Evolutionary conservation across 2,329 filamentous ascomycete species (phyloP), one percentile per base, ranked within the genome.

Genomic region (Arthrobotrys sinensis): DNA sequence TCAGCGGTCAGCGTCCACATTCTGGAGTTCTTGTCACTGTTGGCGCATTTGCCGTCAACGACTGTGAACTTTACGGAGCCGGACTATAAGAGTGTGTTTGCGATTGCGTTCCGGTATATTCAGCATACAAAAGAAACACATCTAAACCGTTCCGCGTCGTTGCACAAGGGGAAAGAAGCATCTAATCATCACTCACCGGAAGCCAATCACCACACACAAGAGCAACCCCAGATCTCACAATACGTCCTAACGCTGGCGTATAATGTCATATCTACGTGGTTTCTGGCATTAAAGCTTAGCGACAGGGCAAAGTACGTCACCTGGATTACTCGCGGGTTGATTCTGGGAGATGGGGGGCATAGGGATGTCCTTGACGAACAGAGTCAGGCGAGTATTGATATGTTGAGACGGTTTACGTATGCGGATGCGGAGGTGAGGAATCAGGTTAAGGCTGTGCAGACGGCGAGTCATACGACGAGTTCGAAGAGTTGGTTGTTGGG

Each of bases 251-350:
- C 94, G 1, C 86, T 98, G 65, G 95, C 95, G 7, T 97, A 97
- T 83, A 94, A 98, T 83, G 93, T 97, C 81, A 94, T 99, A 80
- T 92, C 94, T 1, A 97, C 97, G 83, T 99, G 96, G 96, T 99
- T 98, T 83, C 88, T 99, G 81, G 92, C 94, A 0, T 84, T 99
- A 81, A 95, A 93, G 82, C 88, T 97, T 64, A 89, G 91, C 43
- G 94, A 97, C 83, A 91, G 96, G 63, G 89, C 91, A 38, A 93
- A 90, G 79, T 91, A 97, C 80, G 94, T 97, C 64, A 90, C 90
- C 32, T 97, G 93, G 93, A 97, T 99, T 80, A 91, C 92, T 10
- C 93, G 91, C 82, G 93, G 93, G 80, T 87, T 99, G 11, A 87
- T 89, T 8, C 94, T 95, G 81, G 91, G 89, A 7, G 93, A 97